Percentiles rank a stretch among this genome's conserved stretches.
These are phyloP conservation scores for Daedalea quercina DNA, from an alignment of 768 basidiomycete genomes.

Conservation along the genomic window DNA sequence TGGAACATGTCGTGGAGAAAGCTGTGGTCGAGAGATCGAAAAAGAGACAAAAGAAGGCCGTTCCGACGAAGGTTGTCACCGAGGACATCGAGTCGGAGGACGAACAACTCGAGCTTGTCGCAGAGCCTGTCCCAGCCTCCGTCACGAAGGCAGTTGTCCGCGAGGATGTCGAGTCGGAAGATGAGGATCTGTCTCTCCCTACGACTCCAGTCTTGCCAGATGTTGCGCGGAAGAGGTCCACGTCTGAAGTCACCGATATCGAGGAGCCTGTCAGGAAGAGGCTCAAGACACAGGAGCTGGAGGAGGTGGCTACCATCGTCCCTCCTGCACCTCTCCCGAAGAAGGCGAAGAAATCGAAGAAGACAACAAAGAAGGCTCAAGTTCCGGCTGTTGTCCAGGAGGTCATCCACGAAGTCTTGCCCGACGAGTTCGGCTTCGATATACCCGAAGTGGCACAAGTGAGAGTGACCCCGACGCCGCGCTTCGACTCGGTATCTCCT, in stretches of 20 bases:
- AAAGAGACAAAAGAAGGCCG: constrained; percentile 22
- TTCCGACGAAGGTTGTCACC: constrained; percentile 11
- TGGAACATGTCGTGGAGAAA: constrained; percentile 8
- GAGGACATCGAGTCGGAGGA: constrained; percentile 52
- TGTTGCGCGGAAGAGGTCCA: constrained; percentile 21
- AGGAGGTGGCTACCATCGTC: constrained; percentile 11
- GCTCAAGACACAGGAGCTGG: constrained; percentile 14
- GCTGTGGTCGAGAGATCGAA: constrained; percentile 15
- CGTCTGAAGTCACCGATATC: constrained; percentile 23
- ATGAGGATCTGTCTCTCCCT: constrained; percentile 36
- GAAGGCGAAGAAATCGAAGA: constrained; percentile 36
- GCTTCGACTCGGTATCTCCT: constrained; percentile 41
- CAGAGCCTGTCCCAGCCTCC: neutral
- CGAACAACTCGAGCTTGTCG: constrained; percentile 29
- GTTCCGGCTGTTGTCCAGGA: constrained; percentile 15
- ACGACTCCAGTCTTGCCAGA: constrained; percentile 17
- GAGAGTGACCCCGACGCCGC: constrained; percentile 36
- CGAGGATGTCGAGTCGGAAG: constrained; percentile 51
- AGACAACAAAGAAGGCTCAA: constrained; percentile 22
- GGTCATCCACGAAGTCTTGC: constrained; percentile 43
- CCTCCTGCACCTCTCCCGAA: constrained; percentile 8
- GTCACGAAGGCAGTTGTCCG: constrained; percentile 1
- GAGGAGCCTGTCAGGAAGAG: constrained; percentile 43
- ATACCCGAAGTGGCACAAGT: constrained; percentile 45
- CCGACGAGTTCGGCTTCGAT: constrained; percentile 42